Evolutionary conservation across 805 yeast genomes (phyloP), one percentile per base, ranked within the genome.

Genomic region (Lipomyces sp.): DNA sequence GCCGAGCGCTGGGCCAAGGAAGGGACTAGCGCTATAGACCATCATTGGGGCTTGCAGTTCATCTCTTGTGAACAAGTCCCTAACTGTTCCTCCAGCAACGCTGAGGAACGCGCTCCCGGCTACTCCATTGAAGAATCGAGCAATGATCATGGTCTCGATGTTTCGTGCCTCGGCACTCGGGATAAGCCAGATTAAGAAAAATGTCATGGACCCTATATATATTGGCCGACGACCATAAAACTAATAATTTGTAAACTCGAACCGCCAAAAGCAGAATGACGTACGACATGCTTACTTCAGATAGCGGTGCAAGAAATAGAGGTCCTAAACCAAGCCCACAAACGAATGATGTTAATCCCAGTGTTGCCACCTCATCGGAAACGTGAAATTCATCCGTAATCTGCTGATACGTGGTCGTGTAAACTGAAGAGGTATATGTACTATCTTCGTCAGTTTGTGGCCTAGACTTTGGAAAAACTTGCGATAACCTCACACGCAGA

Each of bases 31-130:
- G 10, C 71, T 60, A 55, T 61, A 72, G 11, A 64, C 37, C 39
- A 56, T 54, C 73, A 72, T 72, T 11, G 73, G 67, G 50, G 37
- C 24, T 7, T 68, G 67, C 1, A 65, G 59, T 10, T 60, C 53
- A 50, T 84, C 83, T 39, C 87, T 85, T 30, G 81, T 83, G 87
- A 93, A 91, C 60, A 91, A 77, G 78, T 92, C 97, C 62, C 87
- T 80, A 68, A 91, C 85, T 6, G 95, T 87, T 69, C 97, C 97
- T 62, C 92, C 92, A 11, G 91, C 93, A 70, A 90, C 85, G 10
- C 96, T 87, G 77, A 92, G 80, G 0, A 93, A 91, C 2, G 94
- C 95, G 1, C 93, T 87, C 0, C 94, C 90, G 62, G 88, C 83
- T 39, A 87, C 82, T 0, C 96, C 96, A 29, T 88, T 80, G 73